Conservation (phyloP, 163 green algal genomes). For the Trebouxiophyceae sp. region DNA sequence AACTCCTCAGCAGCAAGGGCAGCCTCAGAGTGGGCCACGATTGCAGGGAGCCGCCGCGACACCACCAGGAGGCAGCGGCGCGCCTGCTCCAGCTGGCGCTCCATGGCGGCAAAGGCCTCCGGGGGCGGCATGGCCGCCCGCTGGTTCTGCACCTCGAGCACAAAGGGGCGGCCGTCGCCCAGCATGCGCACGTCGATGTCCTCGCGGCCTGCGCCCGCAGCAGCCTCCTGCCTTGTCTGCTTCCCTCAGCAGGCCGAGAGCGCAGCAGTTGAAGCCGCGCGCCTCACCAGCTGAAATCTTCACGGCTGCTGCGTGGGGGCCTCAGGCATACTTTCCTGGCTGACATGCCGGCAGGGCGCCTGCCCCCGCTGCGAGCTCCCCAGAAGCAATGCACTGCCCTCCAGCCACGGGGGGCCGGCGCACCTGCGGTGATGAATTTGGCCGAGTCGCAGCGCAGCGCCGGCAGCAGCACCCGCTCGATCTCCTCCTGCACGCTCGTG, state of each 20-base stretch:
- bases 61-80: too few species aligned
- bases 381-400: not conserved
- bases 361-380: not conserved
- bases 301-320: not conserved
- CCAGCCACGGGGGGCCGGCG: too few species aligned
- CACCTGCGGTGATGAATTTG: conserved; percentile 30
- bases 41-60: not conserved
- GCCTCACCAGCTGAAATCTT: not conserved
- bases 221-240: not conserved
- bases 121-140: not conserved
- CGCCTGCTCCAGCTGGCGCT: too few species aligned
- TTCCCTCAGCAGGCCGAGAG: not conserved
- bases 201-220: conserved; percentile 53
- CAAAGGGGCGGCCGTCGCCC: conserved; percentile 70
- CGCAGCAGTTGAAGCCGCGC: not conserved
- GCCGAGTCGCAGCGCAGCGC: conserved; percentile 12
- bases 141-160: conserved; percentile 56
- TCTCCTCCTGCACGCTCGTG: conserved; percentile 37
- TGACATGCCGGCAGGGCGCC: not conserved
- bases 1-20: too few species aligned
- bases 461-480: conserved; percentile 13
- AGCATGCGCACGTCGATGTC: conserved; percentile 87
- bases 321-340: not conserved
- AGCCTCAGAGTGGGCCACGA: too few species aligned
- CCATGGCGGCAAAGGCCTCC: conserved; percentile 6